phyloP scores from a whole-genome alignment of 441 rosid species.

The Erysimum cheiri region DNA sequence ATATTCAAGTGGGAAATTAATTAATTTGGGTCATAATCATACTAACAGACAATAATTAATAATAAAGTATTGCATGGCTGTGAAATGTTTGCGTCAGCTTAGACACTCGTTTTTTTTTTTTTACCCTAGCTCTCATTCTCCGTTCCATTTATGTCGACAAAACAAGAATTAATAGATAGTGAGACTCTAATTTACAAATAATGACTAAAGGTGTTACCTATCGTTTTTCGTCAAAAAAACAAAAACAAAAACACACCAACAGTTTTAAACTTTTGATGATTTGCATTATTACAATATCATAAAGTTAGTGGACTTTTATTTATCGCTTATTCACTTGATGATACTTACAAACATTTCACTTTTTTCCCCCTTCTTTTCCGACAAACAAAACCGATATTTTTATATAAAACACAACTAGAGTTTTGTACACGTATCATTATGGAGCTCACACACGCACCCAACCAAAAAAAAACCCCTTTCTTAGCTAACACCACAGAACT shows the following conservation, averaged over 20 bases:
- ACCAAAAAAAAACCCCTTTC: conserved; percentile 8
- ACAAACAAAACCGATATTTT: conserved; percentile 34
- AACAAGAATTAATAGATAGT: conserved; percentile 4
- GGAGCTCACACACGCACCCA: conserved; percentile 34
- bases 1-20: background rate
- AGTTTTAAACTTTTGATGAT: conserved; percentile 26
- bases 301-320: conserved; percentile 40
- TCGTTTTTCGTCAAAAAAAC: background rate
- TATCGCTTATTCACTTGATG: conserved; percentile 20
- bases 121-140: conserved; percentile 25
- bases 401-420: conserved; percentile 27
- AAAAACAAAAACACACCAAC: conserved; percentile 8
- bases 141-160: conserved; percentile 26
- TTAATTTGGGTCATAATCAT: conserved; percentile 12
- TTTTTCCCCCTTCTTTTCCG: conserved; percentile 37
- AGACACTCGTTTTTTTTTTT: conserved; percentile 8
- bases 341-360: background rate
- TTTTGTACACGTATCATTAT: conserved; percentile 43
- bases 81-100: conserved; percentile 37
- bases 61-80: conserved; percentile 30
- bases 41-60: conserved; percentile 17
- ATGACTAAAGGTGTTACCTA: background rate
- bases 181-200: conserved; percentile 6
- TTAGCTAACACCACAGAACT: conserved; percentile 5
- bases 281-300: conserved; percentile 23